phyloP scores from a whole-genome alignment of 2,329 filamentous ascomycete species.

The Hypoxylon sp. region DNA sequence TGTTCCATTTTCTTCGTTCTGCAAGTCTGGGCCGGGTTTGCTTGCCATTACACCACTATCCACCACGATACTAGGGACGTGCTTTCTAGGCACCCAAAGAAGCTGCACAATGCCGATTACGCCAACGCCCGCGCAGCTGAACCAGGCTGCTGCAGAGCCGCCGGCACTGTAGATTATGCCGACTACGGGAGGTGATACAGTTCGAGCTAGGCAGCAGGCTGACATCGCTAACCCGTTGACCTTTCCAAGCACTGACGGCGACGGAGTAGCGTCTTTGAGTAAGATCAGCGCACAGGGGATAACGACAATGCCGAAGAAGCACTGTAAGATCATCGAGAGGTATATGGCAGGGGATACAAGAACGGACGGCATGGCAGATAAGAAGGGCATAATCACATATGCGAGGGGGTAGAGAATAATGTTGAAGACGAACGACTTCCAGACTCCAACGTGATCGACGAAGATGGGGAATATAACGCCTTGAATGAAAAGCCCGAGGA shows the following conservation, averaged over 20 bases:
- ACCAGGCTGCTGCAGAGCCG: constrained; percentile 61
- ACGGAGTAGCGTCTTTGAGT: constrained; percentile 79
- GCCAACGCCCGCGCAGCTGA: constrained; percentile 56
- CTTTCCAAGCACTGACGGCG: constrained; percentile 73
- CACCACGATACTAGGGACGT: constrained; percentile 44
- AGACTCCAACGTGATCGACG: constrained; percentile 75
- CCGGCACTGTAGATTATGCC: constrained; percentile 77
- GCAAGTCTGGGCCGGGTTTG: constrained; percentile 29
- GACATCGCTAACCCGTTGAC: constrained; percentile 82
- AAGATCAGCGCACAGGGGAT: constrained; percentile 79
- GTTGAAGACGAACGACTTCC: constrained; percentile 75
- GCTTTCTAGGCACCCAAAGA: constrained; percentile 53
- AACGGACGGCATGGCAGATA: constrained; percentile 69
- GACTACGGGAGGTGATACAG: constrained; percentile 76
- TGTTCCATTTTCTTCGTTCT: constrained; percentile 12
- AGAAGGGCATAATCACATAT: constrained; percentile 78
- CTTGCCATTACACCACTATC: constrained; percentile 29
- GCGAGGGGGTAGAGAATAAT: constrained; percentile 76
- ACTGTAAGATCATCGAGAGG: constrained; percentile 74
- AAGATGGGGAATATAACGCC: constrained; percentile 77
- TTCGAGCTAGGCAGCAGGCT: constrained; percentile 79
- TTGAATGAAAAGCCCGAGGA: constrained; percentile 81
- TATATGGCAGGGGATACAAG: constrained; percentile 75
- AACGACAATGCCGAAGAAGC: constrained; percentile 76
- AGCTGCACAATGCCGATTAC: constrained; percentile 53